Base-by-base conservation (phyloP, 1,284 basidiomycete genomes). In the Pascua guehoae region DNA sequence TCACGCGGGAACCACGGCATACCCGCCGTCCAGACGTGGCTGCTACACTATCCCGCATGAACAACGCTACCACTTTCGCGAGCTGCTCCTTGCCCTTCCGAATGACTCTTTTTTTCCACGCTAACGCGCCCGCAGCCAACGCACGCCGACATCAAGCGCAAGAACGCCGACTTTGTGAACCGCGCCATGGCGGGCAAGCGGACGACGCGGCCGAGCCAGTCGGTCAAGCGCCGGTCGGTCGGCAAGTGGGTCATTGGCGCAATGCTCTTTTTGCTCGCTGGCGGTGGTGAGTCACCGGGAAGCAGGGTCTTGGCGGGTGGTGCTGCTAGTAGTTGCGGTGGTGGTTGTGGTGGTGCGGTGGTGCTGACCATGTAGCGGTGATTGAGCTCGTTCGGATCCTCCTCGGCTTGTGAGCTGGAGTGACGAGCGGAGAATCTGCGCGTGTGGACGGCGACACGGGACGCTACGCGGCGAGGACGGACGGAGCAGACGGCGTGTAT, bases 131-230 rank as follows among this genome's bases (percentile, higher is more conserved):
- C 24, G 24, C 57, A 75, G 74, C 72, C 72, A 18, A 74, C 71
- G 46, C 67, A 67, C 60, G 67, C 67, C 37, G 72, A 74, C 62
- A 75, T 75, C 58, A 58, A 64, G 49, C 66, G 74, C 49, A 75
- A 75, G 60, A 75, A 75, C 58, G 72, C 72, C 49, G 71, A 73
- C 57, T 74, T 75, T 53, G 68, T 65, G 38, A 65, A 67, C 8
- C 61, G 74, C 41, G 71, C 74, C 10, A 61, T 66, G 52, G 69
- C 70, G 7, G 74, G 74, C 8, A 75, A 73, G 58, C 57, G 58
- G 38, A 75, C 74, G 38, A 62, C 64, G 8, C 48, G 70, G 53
- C 72, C 74, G 16, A 67, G 71, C 12, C 51, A 65, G 40, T 65
- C 69, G 32, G 56, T 56, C 4, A 62, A 66, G 44, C 65, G 62